A percentile compares a stretch with the other conserved stretches of the same genome.
Conservation (phyloP, 345 rosid species). For the Dipteronia sinensis region DNA sequence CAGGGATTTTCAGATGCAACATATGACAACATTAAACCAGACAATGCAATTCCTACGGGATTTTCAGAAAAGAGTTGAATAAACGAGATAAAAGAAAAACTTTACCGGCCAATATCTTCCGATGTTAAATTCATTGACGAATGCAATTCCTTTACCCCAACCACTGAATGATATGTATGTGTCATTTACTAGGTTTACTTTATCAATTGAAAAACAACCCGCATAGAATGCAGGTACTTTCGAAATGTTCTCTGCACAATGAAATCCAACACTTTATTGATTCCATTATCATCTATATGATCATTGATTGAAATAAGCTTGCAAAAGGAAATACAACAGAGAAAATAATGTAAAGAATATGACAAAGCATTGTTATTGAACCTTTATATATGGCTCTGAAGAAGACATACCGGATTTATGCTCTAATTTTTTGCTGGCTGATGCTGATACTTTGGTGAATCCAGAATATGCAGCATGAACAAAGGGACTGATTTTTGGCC, state of each 20-base stretch:
- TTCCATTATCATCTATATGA: not conserved
- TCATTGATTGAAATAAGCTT: not conserved
- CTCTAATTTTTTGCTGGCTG: slow-evolving; percentile 27
- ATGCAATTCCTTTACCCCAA: slow-evolving; percentile 89
- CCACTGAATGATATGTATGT: slow-evolving; percentile 76
- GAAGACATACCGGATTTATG: slow-evolving; percentile 43
- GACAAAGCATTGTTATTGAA: not conserved
- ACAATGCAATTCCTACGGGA: not conserved
- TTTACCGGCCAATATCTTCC: slow-evolving; percentile 97
- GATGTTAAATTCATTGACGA: slow-evolving; percentile 72
- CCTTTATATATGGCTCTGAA: not conserved
- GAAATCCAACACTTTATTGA: not conserved
- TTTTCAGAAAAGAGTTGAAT: not conserved
- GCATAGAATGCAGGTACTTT: slow-evolving; percentile 69
- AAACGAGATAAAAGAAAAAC: slow-evolving; percentile 7
- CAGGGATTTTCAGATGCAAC: slow-evolving; percentile 7
- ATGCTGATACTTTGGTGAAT: slow-evolving; percentile 23
- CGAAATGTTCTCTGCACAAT: slow-evolving; percentile 45
- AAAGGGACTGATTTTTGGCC: slow-evolving; percentile 40
- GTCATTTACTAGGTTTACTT: slow-evolving; percentile 54
- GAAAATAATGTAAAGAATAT: not conserved
- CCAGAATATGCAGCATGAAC: slow-evolving; percentile 34
- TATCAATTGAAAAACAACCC: slow-evolving; percentile 57
- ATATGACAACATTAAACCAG: not conserved
- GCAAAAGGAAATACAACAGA: not conserved